Evolutionary conservation across 2,329 filamentous ascomycete species (phyloP).

Genomic region (Alternaria alternata): DNA sequence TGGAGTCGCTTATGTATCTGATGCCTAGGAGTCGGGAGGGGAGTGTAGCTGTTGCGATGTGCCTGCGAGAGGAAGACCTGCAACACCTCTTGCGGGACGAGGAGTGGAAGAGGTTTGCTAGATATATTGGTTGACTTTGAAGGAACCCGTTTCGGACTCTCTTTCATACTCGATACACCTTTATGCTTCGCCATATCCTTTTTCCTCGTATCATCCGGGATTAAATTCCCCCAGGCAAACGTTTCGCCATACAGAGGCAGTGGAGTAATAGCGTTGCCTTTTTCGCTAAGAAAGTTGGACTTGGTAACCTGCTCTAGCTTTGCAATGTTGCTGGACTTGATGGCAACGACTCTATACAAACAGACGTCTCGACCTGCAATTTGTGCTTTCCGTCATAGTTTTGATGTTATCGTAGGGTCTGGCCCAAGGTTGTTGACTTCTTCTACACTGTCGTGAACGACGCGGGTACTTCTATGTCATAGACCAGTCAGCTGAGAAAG

Average conservation of each 20-base stretch:
- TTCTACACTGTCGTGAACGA: not conserved
- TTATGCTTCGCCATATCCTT: not conserved
- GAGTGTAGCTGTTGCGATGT: slow-evolving; percentile 56
- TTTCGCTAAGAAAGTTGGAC: not conserved
- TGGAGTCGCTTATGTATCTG: slow-evolving; percentile 61
- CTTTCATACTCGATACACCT: not conserved
- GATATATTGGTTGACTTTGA: not conserved
- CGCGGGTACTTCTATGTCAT: not conserved
- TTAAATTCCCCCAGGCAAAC: rapidly evolving
- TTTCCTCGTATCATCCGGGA: not conserved
- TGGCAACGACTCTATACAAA: not conserved
- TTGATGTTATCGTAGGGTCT: not conserved
- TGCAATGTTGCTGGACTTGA: no score
- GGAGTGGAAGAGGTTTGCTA: not conserved
- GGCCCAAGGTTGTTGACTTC: not conserved
- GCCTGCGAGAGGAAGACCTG: slow-evolving; percentile 57
- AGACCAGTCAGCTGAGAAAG: no score
- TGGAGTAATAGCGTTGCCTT: not conserved
- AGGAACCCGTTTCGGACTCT: not conserved
- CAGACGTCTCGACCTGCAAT: not conserved
- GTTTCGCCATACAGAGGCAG: not conserved
- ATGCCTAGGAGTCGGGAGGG: slow-evolving; percentile 47
- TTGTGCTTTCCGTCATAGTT: not conserved
- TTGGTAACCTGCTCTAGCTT: not conserved
- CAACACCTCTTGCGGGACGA: slow-evolving; percentile 29